These are phyloP conservation scores for Eragrostis nindensis DNA, from an alignment of 176 grass and related monocot genomes.

Conservation along the genomic window DNA sequence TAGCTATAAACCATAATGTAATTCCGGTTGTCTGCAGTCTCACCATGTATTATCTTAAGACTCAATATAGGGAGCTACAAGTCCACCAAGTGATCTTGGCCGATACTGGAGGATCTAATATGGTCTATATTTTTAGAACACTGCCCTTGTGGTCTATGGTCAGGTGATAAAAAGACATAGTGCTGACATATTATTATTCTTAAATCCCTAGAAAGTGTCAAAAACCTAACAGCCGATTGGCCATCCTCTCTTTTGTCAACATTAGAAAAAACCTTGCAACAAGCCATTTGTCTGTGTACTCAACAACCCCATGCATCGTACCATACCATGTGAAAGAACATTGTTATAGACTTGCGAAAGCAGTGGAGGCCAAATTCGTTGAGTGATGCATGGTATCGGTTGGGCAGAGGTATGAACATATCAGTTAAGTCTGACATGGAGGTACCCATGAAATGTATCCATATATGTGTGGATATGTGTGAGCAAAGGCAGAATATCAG, in stretches of 20 bases:
- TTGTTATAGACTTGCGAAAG: slow-evolving; percentile 4
- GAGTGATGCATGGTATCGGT: background rate
- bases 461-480: slow-evolving; percentile 31
- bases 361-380: slow-evolving; percentile 19
- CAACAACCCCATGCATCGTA: slow-evolving; percentile 17
- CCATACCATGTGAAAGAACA: slow-evolving; percentile 6
- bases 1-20: background rate
- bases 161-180: background rate
- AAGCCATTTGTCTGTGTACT: background rate
- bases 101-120: background rate
- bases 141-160: background rate
- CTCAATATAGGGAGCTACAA: no score
- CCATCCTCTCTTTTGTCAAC: background rate
- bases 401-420: slow-evolving; percentile 27
- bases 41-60: background rate
- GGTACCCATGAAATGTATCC: slow-evolving; percentile 5
- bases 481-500: slow-evolving; percentile 21
- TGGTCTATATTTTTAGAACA: background rate
- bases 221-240: background rate
- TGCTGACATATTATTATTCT: background rate
- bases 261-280: background rate
- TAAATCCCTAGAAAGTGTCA: background rate
- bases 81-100: background rate
- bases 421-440: slow-evolving; percentile 43
- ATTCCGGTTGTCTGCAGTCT: background rate